Base-by-base conservation (phyloP, 2,329 filamentous ascomycete genomes). In the Neurospora sp. region DNA sequence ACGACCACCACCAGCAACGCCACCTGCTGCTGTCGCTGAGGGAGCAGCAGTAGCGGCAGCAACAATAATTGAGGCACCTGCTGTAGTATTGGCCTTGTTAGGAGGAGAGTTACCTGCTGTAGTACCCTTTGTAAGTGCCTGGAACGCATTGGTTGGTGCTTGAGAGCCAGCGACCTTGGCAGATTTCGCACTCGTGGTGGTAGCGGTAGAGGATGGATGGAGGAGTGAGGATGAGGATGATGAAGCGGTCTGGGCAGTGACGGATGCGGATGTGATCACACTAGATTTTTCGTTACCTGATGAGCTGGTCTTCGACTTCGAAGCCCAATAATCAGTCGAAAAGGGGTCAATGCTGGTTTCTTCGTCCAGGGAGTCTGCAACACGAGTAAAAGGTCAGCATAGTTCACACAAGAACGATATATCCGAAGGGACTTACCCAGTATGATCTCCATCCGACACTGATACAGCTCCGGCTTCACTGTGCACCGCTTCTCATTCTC, bases 281-380 rank as follows among this genome's bases (percentile, higher is more conserved):
- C 28, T 62, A 62, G 70, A 69, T 62, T 74, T 76, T 28, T 76
- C 72, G 73, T 39, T 73, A 41, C 46, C 76, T 23, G 69, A 62
- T 36, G 52, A 41, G 65, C 37, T 52, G 68, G 57, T 37, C 68
- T 73, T 70, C n/a, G 68, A 52, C 72, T 80, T 81, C 1, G 81
- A 73, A 38, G 83, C 81, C 96, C 96, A 98, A 79, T 98, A 98
- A 0, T 83, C 79, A 0, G 88, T 88, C 0, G 92, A 94, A 77
- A 95, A 96, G 0, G 96, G 96, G 76, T 99, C 90, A 73, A 99
- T 95, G 8, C 80, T 78, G 66, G 79, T 78, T 66, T 80, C 89
- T 80, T 78, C 81, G 43, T 85, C 80, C 15, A 88, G 81, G 70
- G 78, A 77, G 69, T 83, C 84, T 86, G 72, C 8, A 65, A 69